A percentile compares a stretch with the other conserved stretches of the same genome.
Evolutionary conservation across 495 filamentous ascomycete species (phyloP).

Genomic region (Aspergillus avenaceus): DNA sequence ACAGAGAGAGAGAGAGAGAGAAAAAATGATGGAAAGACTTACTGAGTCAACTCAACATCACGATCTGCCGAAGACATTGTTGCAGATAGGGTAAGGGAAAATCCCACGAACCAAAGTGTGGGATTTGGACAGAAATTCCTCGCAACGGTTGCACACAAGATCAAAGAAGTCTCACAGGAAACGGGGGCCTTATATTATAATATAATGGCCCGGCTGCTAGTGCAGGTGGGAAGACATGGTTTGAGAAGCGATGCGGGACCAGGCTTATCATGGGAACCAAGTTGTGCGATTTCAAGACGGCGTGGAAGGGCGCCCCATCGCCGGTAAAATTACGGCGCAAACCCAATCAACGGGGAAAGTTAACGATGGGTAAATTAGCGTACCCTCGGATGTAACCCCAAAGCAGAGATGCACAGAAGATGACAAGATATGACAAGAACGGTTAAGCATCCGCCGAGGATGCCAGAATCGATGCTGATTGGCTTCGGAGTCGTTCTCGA

Average conservation of each 20-base stretch:
- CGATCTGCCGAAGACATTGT: constrained; percentile 31
- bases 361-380: constrained; percentile 3
- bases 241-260: constrained; percentile 16
- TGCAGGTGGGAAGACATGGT: constrained; percentile 5
- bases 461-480: neutral
- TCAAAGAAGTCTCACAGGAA: constrained; percentile 1
- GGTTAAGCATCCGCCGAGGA: constrained; percentile 18
- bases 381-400: constrained; percentile 34
- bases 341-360: constrained; percentile 10
- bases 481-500: constrained; percentile 11
- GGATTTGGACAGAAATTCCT: neutral
- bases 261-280: constrained; percentile 12
- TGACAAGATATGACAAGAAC: constrained; percentile 18
- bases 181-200: constrained; percentile 19
- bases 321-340: constrained; percentile 6
- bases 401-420: constrained; percentile 12
- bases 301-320: constrained; percentile 6
- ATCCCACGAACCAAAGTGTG: constrained; percentile 4
- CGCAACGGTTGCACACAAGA: constrained; percentile 6
- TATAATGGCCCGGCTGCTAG: no score
- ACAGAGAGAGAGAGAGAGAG: neutral
- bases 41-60: constrained; percentile 35
- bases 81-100: constrained; percentile 10
- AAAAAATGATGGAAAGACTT: constrained; percentile 15
- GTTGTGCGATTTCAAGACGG: constrained; percentile 3